Percentiles rank a stretch among this genome's conserved stretches.
Evolutionary conservation across 2,329 filamentous ascomycete genomes (phyloP).

Genomic region (Escovopsis sp.): DNA sequence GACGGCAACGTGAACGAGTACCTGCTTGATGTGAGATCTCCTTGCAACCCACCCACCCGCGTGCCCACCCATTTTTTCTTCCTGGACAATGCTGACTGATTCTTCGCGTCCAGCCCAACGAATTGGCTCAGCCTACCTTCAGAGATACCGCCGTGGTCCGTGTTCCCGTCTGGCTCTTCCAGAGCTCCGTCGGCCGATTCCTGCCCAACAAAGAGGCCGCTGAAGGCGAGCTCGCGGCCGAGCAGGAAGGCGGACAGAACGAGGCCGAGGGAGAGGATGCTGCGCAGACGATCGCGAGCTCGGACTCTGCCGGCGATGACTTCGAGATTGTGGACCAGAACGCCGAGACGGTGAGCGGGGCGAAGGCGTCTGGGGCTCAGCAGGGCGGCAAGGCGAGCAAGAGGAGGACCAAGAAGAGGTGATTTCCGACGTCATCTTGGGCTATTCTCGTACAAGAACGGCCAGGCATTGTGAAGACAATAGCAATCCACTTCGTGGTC

Average conservation of each 20-base stretch:
- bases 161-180: constrained; percentile 61
- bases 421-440: background rate
- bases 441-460: too few species aligned
- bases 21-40: constrained; percentile 63
- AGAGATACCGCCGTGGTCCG: constrained; percentile 71
- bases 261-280: constrained; percentile 30
- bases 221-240: constrained; percentile 23
- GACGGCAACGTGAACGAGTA: constrained; percentile 74
- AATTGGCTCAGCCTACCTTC: constrained; percentile 64
- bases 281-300: constrained; percentile 37
- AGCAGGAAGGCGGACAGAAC: constrained; percentile 14
- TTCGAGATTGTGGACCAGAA: constrained; percentile 51
- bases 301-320: constrained; percentile 43
- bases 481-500: too few species aligned
- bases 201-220: constrained; percentile 22
- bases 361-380: constrained; percentile 35
- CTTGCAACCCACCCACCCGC: background rate
- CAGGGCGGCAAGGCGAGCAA: constrained; percentile 33
- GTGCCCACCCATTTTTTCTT: background rate
- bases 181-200: constrained; percentile 36
- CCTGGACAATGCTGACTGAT: background rate
- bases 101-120: constrained; percentile 46
- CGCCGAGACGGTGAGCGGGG: constrained; percentile 37
- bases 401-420: constrained; percentile 27
- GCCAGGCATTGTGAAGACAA: too few species aligned